These are phyloP conservation scores for Modicella reniformis DNA, from an alignment of 371 early-diverging fungal genomes.

Conservation along the genomic window DNA sequence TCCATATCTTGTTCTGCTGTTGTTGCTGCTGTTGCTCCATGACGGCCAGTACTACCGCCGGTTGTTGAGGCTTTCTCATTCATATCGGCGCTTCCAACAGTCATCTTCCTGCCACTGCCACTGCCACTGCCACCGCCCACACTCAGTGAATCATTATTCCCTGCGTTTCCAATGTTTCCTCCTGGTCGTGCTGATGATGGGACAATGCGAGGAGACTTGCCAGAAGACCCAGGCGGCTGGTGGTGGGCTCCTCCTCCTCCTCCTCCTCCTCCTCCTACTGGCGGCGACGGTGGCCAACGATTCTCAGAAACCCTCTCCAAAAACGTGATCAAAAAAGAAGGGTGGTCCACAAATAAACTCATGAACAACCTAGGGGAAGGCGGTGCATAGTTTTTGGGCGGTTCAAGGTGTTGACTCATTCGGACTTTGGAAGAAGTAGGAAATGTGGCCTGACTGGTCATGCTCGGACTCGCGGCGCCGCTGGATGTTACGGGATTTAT, in stretches of 20 bases:
- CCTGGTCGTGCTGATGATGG: slow-evolving; percentile 15
- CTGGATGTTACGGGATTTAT: slow-evolving; percentile 9
- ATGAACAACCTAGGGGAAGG: slow-evolving; percentile 71
- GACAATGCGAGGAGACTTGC: slow-evolving; percentile 27
- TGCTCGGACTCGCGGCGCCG: slow-evolving; percentile 31
- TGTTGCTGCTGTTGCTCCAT: slow-evolving; percentile 20
- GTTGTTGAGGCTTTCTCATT: slow-evolving; percentile 44
- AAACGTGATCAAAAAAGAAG: slow-evolving; percentile 76
- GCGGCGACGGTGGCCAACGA: slow-evolving; percentile 35
- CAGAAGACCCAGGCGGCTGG: slow-evolving; percentile 6
- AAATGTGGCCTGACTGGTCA: slow-evolving; percentile 19
- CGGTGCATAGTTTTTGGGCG: slow-evolving; percentile 55
- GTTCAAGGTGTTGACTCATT: slow-evolving; percentile 19
- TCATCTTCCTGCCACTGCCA: slow-evolving; percentile 22
- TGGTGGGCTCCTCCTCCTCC: too few species aligned
- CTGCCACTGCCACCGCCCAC: slow-evolving; percentile 2
- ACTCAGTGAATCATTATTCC: neutral
- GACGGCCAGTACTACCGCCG: slow-evolving; percentile 45
- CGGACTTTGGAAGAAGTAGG: slow-evolving; percentile 26
- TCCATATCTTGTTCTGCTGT: slow-evolving; percentile 56
- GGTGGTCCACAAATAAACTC: slow-evolving; percentile 80
- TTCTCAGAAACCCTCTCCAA: slow-evolving; percentile 70
- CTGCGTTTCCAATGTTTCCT: slow-evolving; percentile 1
- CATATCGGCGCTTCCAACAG: slow-evolving; percentile 14
- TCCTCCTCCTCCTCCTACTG: too few species aligned